These are phyloP conservation scores for Paecilomyces formosus DNA, from an alignment of 2,329 filamentous ascomycete species.

Conservation along the genomic window DNA sequence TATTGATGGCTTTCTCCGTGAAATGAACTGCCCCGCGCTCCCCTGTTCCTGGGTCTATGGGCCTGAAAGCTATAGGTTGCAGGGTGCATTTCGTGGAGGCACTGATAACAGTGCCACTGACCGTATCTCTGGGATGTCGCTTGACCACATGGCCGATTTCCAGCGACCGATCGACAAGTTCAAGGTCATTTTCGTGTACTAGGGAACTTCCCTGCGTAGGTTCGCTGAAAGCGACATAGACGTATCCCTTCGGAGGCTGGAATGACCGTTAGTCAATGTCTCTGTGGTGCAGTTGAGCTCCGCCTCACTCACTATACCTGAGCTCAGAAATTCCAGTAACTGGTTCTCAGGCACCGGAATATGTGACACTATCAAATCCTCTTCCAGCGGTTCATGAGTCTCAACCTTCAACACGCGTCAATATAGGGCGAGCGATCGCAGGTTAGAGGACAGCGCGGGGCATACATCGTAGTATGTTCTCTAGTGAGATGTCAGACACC, in stretches of 20 bases:
- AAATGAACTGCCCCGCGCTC: slow-evolving; percentile 15
- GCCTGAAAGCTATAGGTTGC: slow-evolving; percentile 18
- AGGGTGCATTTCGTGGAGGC: slow-evolving; percentile 41
- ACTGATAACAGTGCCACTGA: slow-evolving; percentile 49
- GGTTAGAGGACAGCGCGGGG: neutral
- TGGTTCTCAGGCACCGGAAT: slow-evolving; percentile 19
- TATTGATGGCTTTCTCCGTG: slow-evolving; percentile 7
- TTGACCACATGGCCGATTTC: slow-evolving; percentile 52
- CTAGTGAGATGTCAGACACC: slow-evolving; percentile 2
- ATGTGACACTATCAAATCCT: slow-evolving; percentile 22
- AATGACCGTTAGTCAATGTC: neutral
- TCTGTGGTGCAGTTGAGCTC: neutral
- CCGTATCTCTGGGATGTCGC: slow-evolving; percentile 37
- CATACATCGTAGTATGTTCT: slow-evolving; percentile 7
- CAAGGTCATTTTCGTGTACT: slow-evolving; percentile 37
- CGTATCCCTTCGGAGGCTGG: slow-evolving; percentile 44
- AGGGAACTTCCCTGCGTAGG: slow-evolving; percentile 34
- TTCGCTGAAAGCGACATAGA: slow-evolving; percentile 38
- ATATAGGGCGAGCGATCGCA: neutral
- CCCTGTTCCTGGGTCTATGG: slow-evolving; percentile 13
- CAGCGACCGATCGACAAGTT: slow-evolving; percentile 47
- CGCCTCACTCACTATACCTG: slow-evolving; percentile 11
- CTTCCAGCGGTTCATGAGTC: slow-evolving; percentile 19
- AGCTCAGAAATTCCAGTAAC: slow-evolving; percentile 16
- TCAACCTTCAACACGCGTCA: slow-evolving; percentile 10